Conservation (phyloP, 73 alveolate genomes). For the Tetrahymena thermophila region DNA sequence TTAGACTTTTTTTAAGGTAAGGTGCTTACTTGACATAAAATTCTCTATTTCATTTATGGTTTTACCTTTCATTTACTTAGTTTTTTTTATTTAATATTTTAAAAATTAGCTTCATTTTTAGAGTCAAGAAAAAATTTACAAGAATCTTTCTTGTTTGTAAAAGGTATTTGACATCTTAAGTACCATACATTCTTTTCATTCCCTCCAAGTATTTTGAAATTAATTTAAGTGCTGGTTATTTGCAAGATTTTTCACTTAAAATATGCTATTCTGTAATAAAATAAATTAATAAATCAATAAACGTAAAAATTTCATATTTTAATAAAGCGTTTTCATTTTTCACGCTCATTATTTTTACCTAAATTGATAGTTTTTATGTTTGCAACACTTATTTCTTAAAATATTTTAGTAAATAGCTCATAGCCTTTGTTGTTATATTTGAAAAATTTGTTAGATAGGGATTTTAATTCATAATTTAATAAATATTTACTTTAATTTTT, state of each 20-base stretch:
- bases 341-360: neutral
- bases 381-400: neutral
- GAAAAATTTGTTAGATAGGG: neutral
- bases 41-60: neutral
- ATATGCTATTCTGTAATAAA: neutral
- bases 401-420: neutral
- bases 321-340: neutral
- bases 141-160: neutral
- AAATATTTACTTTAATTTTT: neutral
- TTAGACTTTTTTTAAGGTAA: neutral
- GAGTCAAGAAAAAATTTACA: neutral
- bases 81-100: neutral
- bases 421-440: neutral
- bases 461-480: neutral
- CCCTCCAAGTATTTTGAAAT: neutral
- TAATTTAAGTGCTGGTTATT: neutral
- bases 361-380: neutral
- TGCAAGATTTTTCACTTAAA: neutral
- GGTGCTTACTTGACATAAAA: neutral
- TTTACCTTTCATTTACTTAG: neutral
- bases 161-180: neutral
- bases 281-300: too few species aligned
- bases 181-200: neutral
- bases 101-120: neutral
- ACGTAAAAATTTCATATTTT: neutral